Base-by-base conservation (phyloP, 2,329 filamentous ascomycete genomes). In the Paecilomyces sp. region DNA sequence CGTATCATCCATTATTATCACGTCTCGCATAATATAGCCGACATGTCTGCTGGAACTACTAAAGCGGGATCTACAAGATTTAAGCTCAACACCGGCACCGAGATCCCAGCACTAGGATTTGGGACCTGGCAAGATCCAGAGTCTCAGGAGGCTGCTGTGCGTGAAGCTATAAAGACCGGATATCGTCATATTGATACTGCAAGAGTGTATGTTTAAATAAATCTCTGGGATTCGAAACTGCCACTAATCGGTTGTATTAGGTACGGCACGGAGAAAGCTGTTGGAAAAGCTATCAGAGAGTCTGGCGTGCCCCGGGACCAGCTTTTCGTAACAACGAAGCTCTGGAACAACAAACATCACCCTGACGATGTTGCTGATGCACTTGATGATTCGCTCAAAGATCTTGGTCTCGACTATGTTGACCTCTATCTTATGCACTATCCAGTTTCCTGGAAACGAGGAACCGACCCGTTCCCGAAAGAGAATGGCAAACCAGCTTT, bases 371-470 rank as follows among this genome's bases (percentile, higher is more conserved):
- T 89, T 15, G 77, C 83, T 61, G 75, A 81, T 63, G 86, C 86
- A 62, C 81, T 86, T 55, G 79, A 82, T 63, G 80, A 83, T 50
- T 86, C 86, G 51, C 77, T 89, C 57, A 81, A 85, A 69, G 81
- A 85, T 67, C 80, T 89, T 66, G 82, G 80, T 12, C 76, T 87
- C 47, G 86, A 87, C 60, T 89, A 90, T 69, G 77, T 90, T 60
- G 87, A 90, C 69, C 77, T 90, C 11, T 89, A 83, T 71, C 79
- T 90, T 60, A 88, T 91, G 69, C 87, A 89, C 74, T 90, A 82
- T 80, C 84, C 83, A 0, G 77, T 79, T 9, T 75, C 83, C 0
- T 85, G 83, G 69, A 77, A 79, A 54, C 74, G 77, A 25, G 77
- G 80, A n/a, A 72, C 75, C 24, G 73, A 78, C 5, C 62, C 76